These are phyloP conservation scores for Cladophialophora carrionii DNA, from an alignment of 2,329 filamentous ascomycete genomes.

Conservation along the genomic window DNA sequence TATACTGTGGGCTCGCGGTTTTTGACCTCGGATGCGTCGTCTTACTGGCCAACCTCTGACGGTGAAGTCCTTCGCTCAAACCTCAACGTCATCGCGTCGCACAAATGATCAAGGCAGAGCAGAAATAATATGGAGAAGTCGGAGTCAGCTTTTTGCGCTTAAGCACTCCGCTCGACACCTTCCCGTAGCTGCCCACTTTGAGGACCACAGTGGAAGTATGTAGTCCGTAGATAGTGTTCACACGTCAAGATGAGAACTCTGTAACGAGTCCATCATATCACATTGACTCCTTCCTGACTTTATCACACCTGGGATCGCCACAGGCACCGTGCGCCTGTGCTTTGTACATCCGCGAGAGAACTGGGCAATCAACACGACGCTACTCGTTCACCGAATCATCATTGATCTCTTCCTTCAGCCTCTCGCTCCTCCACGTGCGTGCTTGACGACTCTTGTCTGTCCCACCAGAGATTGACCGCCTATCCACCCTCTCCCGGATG, in stretches of 20 bases:
- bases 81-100: slow-evolving; percentile 6
- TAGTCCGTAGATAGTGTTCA: background rate
- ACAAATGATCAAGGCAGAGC: slow-evolving; percentile 9
- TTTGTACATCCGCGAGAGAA: background rate
- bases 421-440: slow-evolving; percentile 36
- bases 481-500: slow-evolving; percentile 9
- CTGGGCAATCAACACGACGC: slow-evolving; percentile 8
- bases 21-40: background rate
- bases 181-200: background rate
- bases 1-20: background rate
- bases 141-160: slow-evolving; percentile 1
- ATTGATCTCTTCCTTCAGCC: slow-evolving; percentile 28
- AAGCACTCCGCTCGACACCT: background rate
- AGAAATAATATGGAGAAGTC: slow-evolving; percentile 3
- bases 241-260: background rate
- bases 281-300: background rate
- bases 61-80: slow-evolving; percentile 8
- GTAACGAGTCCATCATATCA: background rate
- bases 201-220: slow-evolving; percentile 1
- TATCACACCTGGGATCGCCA: background rate
- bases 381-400: slow-evolving; percentile 30
- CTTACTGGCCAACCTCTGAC: background rate
- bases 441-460: slow-evolving; percentile 19
- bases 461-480: slow-evolving; percentile 28
- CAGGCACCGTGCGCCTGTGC: background rate